These are phyloP conservation scores for Sphaerulina vaccinii DNA, from an alignment of 2,329 filamentous ascomycete species.

Conservation along the genomic window DNA sequence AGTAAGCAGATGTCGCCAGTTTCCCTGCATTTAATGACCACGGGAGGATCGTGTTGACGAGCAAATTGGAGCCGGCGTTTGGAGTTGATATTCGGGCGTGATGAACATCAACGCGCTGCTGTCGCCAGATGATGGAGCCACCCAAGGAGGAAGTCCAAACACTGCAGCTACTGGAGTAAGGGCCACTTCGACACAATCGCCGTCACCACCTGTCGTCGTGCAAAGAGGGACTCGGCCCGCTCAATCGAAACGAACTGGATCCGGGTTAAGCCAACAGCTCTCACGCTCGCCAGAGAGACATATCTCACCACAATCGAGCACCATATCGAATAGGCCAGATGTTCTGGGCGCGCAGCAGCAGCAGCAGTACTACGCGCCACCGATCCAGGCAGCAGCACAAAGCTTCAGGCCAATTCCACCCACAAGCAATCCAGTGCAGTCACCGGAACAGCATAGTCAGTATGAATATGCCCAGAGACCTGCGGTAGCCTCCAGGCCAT, in stretches of 20 bases:
- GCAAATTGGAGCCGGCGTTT: conserved; percentile 7
- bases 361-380: conserved; percentile 14
- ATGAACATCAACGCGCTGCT: conserved; percentile 54
- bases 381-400: conserved; percentile 17
- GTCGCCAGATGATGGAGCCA: conserved; percentile 48
- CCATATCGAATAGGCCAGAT: not conserved
- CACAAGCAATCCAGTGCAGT: conserved; percentile 27
- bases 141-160: not conserved
- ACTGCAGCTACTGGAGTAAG: not conserved
- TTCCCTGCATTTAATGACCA: conserved; percentile 16
- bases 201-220: conserved; percentile 15
- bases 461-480: conserved; percentile 27
- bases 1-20: conserved; percentile 17
- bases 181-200: conserved; percentile 37
- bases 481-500: conserved; percentile 38
- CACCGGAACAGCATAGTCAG: conserved; percentile 3
- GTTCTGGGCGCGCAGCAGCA: conserved; percentile 12
- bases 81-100: not conserved
- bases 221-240: conserved; percentile 18
- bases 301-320: conserved; percentile 19
- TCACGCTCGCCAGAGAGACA: conserved; percentile 36
- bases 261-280: conserved; percentile 46
- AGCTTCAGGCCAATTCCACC: conserved; percentile 27
- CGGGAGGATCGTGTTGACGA: conserved; percentile 13
- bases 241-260: conserved; percentile 38